Base-by-base conservation (phyloP, 1,284 basidiomycete genomes). In the Cryptococcus wingfieldii region DNA sequence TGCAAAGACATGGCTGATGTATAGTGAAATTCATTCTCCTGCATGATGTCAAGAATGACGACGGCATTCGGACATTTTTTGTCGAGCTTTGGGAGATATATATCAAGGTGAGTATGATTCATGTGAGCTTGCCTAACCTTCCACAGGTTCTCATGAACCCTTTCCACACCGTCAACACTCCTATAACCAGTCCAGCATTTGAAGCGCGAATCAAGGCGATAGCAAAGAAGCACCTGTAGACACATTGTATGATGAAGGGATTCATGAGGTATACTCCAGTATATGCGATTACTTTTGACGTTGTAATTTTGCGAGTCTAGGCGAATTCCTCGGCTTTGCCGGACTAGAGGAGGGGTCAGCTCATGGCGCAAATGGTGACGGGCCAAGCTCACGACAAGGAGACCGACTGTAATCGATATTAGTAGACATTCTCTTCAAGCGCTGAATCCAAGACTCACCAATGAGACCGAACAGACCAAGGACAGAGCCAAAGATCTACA, bases 11-110 rank as follows among this genome's bases (percentile, higher is more conserved):
- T 45, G 19, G 38, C 37, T 28, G 14, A 38, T 37, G 13, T 25
- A 44, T 50, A 76, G 72, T 72, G 58, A 95, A 95, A 77, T 88
- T 97, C 71, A 80, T 97, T 53, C 78, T 97, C 58, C 78, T 97
- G 56, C 94, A 96, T 76, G 93, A 97, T 75, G 82, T 83, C 18
- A 94, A 90, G 81, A 96, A 95, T 78, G 94, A 97, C 77, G 94
- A 97, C 52, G 92, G 92, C 6, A 95, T 97, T 75, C 83, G 86
- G 59, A 74, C 82, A 51, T 97, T 97, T 80, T 89, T 97, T 69
- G 84, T 84, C 68, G 93, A 96, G 25, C 86, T 93, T 28, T 97
- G 94, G 93, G 94, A 97, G 80, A 71, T 88, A 65, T 96, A 94
- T 77, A 84, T 94, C 44, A 96, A 96, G 85, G 92, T 92, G 66